phyloP scores from a whole-genome alignment of 202 grass and related monocot species.

The Alloteropsis angusta region DNA sequence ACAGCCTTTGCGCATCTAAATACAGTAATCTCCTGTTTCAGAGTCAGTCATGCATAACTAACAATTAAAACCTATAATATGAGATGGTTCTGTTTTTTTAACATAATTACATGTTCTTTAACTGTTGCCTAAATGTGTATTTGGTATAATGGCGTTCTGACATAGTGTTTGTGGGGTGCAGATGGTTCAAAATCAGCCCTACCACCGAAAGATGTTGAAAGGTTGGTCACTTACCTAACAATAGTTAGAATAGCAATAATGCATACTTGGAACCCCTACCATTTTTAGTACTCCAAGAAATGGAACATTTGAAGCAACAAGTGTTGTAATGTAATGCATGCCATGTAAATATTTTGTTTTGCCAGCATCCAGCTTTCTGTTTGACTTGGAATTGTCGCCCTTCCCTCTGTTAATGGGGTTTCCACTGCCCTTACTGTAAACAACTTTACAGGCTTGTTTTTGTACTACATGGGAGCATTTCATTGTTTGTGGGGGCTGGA shows the following conservation, averaged over 20 bases:
- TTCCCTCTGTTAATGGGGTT: slow-evolving; percentile 6
- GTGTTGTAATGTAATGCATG: background rate
- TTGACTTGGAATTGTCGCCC: background rate
- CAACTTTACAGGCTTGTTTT: slow-evolving; percentile 67
- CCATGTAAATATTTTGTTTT: background rate
- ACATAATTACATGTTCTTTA: background rate
- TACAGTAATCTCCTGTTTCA: background rate
- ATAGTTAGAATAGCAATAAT: slow-evolving; percentile 15
- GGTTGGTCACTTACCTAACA: slow-evolving; percentile 32
- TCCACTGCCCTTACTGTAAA: slow-evolving; percentile 13
- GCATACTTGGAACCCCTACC: background rate
- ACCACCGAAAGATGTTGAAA: slow-evolving; percentile 85
- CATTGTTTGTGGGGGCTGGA: slow-evolving; percentile 39
- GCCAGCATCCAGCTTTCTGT: background rate
- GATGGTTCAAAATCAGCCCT: slow-evolving; percentile 69
- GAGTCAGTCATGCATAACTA: background rate
- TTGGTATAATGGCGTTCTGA: background rate
- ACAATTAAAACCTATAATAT: background rate
- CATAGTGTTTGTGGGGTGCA: slow-evolving; percentile 32
- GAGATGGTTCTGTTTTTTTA: background rate
- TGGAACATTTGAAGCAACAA: background rate
- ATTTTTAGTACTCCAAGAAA: background rate
- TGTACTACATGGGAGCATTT: slow-evolving; percentile 63
- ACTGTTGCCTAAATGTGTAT: background rate
- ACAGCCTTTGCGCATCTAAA: background rate